phyloP scores from a whole-genome alignment of 2,329 filamentous ascomycete species.

The Achaetomium macrosporum region DNA sequence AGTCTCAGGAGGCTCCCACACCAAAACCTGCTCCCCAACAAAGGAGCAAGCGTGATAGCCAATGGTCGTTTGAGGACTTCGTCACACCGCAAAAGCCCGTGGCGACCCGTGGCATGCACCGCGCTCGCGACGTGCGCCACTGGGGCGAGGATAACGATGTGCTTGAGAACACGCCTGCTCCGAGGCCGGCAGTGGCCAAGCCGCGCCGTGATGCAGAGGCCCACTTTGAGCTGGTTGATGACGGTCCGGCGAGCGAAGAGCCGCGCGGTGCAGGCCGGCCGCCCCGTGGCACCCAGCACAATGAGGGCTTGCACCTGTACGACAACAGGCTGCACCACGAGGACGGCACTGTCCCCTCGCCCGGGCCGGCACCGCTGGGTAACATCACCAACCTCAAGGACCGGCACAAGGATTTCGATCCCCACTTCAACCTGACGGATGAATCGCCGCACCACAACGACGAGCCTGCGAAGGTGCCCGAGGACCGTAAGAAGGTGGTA shows the following conservation, averaged over 20 bases:
- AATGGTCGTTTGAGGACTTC: constrained; percentile 89
- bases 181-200: constrained; percentile 54
- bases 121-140: constrained; percentile 48
- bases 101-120: constrained; percentile 53
- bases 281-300: constrained; percentile 51
- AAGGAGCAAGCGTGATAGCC: constrained; percentile 61
- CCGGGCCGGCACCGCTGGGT: constrained; percentile 45
- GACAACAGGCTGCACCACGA: constrained; percentile 67
- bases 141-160: constrained; percentile 69
- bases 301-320: constrained; percentile 67
- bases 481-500: constrained; percentile 62
- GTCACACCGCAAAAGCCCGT: constrained; percentile 69
- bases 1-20: constrained; percentile 41
- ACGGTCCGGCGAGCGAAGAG: constrained; percentile 50
- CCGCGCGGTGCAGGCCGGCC: constrained; percentile 39
- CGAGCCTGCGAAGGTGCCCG: constrained; percentile 41
- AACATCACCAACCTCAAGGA: constrained; percentile 68
- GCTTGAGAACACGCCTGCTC: constrained; percentile 51
- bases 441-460: constrained; percentile 47
- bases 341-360: constrained; percentile 38
- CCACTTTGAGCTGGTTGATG: constrained; percentile 81
- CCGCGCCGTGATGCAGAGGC: constrained; percentile 72
- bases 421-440: constrained; percentile 73
- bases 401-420: constrained; percentile 68
- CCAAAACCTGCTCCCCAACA: constrained; percentile 39